phyloP scores from a whole-genome alignment of 2,329 filamentous ascomycete genomes.

The Taxawa tesnikishii region DNA sequence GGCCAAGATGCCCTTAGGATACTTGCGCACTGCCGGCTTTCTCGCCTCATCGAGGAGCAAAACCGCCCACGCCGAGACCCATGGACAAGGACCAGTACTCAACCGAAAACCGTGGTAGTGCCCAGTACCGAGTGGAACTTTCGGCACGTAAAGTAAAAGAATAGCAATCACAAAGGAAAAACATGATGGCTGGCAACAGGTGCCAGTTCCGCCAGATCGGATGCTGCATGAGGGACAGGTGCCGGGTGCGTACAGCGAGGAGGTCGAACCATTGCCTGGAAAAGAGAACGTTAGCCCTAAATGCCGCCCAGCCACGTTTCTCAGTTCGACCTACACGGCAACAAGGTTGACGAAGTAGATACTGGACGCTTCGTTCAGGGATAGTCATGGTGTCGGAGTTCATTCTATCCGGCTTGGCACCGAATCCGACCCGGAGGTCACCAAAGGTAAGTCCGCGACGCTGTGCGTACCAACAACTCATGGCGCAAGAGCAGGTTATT shows the following conservation, averaged over 20 bases:
- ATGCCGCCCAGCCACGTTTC: too few relatives aligned
- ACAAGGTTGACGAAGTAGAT: constrained; percentile 75
- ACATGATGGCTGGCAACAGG: constrained; percentile 58
- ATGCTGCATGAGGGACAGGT: constrained; percentile 57
- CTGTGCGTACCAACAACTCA: constrained; percentile 33
- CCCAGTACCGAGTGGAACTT: constrained; percentile 48
- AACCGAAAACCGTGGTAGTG: constrained; percentile 52
- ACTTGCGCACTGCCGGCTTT: constrained; percentile 50
- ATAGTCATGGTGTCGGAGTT: constrained; percentile 39
- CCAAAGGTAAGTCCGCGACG: constrained; percentile 51
- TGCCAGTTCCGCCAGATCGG: constrained; percentile 55
- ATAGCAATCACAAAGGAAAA: constrained; percentile 58
- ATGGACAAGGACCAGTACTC: constrained; percentile 70
- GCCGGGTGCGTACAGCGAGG: constrained; percentile 50
- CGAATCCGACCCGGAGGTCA: constrained; percentile 57
- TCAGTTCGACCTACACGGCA: constrained; percentile 46
- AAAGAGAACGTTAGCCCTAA: constrained; percentile 3
- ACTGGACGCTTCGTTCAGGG: constrained; percentile 53
- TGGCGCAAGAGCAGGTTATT: constrained; percentile 28
- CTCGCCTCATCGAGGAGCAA: constrained; percentile 54
- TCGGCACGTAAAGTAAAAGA: constrained; percentile 52
- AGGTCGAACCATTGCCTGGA: constrained; percentile 63
- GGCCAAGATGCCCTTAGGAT: constrained; percentile 44
- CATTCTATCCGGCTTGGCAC: constrained; percentile 35
- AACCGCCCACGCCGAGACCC: constrained; percentile 54